Base-by-base conservation (phyloP, 2,329 filamentous ascomycete genomes). In the Coniochaeta ligniaria region DNA sequence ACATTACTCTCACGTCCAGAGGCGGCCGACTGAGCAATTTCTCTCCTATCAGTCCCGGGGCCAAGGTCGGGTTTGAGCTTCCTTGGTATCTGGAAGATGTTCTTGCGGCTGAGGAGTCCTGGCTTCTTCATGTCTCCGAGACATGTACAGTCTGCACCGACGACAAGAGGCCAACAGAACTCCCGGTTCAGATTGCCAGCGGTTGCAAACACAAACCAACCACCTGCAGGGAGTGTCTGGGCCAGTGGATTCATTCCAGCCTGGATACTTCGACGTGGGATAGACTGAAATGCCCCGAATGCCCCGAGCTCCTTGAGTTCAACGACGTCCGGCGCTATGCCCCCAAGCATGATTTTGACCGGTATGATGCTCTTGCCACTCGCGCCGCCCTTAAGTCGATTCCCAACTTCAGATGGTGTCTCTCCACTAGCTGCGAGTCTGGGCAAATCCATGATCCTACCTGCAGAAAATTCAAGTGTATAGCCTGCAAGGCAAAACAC, bases 331-430 rank as follows among this genome's bases (percentile, higher is more conserved):
- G 61, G 54, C 63, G 67, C 8, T 69, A 69, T 59, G 71, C 72
- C 0, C 43, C 66, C 0, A 57, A 31, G 12, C 67, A 67, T 9
- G 58, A 66, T 12, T 76, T 76, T 56, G 62, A 66, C 12, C 66
- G 69, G 1, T 77, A 75, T 63, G 74, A 77, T 57, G 63, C 57
- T n/a, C 65, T 76, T 26, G 64, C 70, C 0, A 69, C 70, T n/a
- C 71, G 69, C 24, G 69, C 68, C 0, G 63, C 67, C 1, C 66
- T 78, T 1, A 58, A 65, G 9, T 61, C 62, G 1, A 66, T 74
- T 0, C 63, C 62, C 0, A 67, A 74, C 12, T 78, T 77, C 59
- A 65, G 68, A 35, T 76, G 73, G 73, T 78, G 75, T 38, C 68
- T 76, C 17, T 69, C 72, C n/a, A 63, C 70, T 3, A 59, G 60